Evolutionary conservation across 2,329 filamentous ascomycete genomes (phyloP), one percentile per base, ranked within the genome.

Genomic region (Fusarium duplospermum): DNA sequence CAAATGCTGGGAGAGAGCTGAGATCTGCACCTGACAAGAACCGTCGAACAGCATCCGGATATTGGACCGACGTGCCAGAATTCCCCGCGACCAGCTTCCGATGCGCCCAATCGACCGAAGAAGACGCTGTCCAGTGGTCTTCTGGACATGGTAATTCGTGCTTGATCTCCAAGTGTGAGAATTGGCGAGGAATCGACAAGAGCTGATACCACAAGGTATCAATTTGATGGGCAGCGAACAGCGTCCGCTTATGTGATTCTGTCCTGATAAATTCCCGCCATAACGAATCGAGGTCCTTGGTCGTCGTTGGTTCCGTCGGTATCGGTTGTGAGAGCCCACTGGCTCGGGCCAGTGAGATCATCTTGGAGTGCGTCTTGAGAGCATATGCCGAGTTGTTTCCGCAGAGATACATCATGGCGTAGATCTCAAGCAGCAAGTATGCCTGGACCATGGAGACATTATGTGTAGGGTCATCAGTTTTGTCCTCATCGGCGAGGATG

Each of bases 201-300:
- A 85, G 80, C 59, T 85, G 83, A 66, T 86, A 86, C 82, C 83
- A 85, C 3, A 85, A 70, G 0, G 84, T 80, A 64, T 86, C 84
- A 29, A 85, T 79, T 64, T 86, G 84, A 67, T 86, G 84, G 0
- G 83, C 79, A 11, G 84, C 82, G 60, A 85, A 84, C 6, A 83
- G 65, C 0, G 84, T 86, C 20, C 84, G 81, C 64, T 86, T 86
- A 45, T 81, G 80, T 0, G 84, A 83, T 66, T 86, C 84, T 0
- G 79, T 67, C 58, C 72, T 73, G 38, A 82, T 77, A 45, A 84
- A 84, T 40, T 80, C 70, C n/a, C 73, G 74, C 84, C 84, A 86
- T 6, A 86, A 72, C 2, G 81, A 77, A 38, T 66, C 57, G 0
- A 68, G 62, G 11, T 60, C 63, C 1, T 54, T 36, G 6, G 66